Evolutionary conservation across 345 rosid species (phyloP).

Genomic region (Aquilaria yunnanensis): DNA sequence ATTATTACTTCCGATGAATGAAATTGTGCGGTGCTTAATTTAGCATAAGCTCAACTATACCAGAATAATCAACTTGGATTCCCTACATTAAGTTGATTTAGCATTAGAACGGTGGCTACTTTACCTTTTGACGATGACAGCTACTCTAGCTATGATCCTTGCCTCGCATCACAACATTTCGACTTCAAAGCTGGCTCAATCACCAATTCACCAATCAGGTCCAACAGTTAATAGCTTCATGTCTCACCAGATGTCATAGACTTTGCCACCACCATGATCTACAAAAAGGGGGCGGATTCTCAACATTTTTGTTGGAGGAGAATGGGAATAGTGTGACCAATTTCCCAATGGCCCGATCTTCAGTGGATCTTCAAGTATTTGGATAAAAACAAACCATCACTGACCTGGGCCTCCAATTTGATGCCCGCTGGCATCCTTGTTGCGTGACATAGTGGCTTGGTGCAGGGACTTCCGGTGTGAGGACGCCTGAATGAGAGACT

Average conservation of each 20-base stretch:
- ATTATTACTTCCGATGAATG: too few species aligned
- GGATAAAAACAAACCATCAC: too few species aligned
- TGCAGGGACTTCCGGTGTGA: too few species aligned
- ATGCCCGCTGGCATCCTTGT: too few species aligned
- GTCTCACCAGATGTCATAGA: slow-evolving; percentile 21
- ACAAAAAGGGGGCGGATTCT: slow-evolving; percentile 22
- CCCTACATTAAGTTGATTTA: too few species aligned
- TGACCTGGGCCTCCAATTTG: too few species aligned
- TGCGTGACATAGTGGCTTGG: too few species aligned
- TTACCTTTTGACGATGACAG: slow-evolving; percentile 37
- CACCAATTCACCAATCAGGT: slow-evolving; percentile 28
- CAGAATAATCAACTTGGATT: too few species aligned
- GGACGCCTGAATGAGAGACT: too few species aligned
- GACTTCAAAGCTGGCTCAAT: slow-evolving; percentile 35
- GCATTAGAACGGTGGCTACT: slow-evolving; percentile 18
- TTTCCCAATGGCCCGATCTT: slow-evolving; percentile 35
- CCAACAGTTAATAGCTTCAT: slow-evolving; percentile 23
- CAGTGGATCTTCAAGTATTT: too few species aligned
- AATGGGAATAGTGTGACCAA: slow-evolving; percentile 29
- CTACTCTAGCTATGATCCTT: slow-evolving; percentile 45
- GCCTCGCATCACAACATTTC: slow-evolving; percentile 46
- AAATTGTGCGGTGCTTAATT: too few species aligned
- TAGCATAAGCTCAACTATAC: too few species aligned
- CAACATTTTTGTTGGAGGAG: slow-evolving; percentile 31
- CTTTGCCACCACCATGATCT: slow-evolving; percentile 21